These are phyloP conservation scores for Leishmania guyanensis DNA, from an alignment of 208 protist genomes.

Conservation along the genomic window DNA sequence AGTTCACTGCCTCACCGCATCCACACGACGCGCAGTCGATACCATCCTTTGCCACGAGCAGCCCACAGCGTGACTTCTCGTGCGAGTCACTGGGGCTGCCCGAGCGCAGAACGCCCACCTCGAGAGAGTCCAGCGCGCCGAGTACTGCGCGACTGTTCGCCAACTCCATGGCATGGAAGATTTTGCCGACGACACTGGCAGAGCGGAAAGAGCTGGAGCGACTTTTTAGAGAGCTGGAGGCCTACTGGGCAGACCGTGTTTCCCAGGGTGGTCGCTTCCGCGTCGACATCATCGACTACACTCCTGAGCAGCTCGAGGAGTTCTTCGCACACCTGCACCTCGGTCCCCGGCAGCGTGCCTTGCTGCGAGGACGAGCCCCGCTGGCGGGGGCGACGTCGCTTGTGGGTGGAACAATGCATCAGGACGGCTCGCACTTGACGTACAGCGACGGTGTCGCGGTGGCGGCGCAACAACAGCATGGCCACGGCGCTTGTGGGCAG, in stretches of 20 bases:
- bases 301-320: constrained; percentile 56
- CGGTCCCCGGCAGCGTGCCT: constrained; percentile 43
- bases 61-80: neutral
- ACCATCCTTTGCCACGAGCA: neutral
- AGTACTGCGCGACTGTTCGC: neutral
- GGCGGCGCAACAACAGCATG: neutral
- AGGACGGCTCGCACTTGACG: constrained; percentile 19
- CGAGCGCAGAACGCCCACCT: neutral
- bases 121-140: neutral
- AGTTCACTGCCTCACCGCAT: neutral
- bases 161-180: constrained; percentile 10
- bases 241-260: constrained; percentile 31
- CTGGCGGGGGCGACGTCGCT: constrained; percentile 61
- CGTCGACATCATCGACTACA: constrained; percentile 58
- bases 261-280: constrained; percentile 35
- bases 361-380: constrained; percentile 67
- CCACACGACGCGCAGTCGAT: neutral
- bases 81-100: neutral
- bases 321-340: constrained; percentile 72
- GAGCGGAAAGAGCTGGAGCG: constrained; percentile 49
- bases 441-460: neutral
- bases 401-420: constrained; percentile 72
- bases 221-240: constrained; percentile 56
- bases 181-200: constrained; percentile 28
- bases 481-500: neutral